phyloP scores from a whole-genome alignment of 2,329 filamentous ascomycete genomes.

The Dothistroma pini region DNA sequence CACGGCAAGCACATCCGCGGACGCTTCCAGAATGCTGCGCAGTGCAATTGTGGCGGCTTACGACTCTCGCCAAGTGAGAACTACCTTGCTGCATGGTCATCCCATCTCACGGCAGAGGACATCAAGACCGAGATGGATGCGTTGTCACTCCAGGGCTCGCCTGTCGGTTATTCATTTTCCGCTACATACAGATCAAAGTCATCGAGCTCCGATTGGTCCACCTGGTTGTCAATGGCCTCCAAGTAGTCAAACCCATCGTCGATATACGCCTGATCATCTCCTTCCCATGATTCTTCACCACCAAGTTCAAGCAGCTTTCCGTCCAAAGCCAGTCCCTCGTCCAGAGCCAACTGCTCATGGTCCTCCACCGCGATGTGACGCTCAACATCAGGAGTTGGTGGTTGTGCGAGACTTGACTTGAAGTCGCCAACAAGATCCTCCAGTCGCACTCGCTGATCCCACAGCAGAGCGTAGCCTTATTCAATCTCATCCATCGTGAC shows the following conservation, averaged over 20 bases:
- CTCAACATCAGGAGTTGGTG: neutral
- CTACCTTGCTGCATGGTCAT: neutral
- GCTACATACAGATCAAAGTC: slow-evolving; percentile 19
- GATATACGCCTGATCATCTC: neutral
- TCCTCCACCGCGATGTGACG: neutral
- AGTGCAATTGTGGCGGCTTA: neutral
- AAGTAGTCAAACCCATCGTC: neutral
- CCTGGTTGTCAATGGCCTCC: neutral
- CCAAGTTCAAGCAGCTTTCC: neutral
- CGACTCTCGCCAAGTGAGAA: neutral
- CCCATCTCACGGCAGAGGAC: neutral
- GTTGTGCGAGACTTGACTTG: neutral
- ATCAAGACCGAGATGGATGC: neutral
- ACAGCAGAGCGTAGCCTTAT: slow-evolving; percentile 16
- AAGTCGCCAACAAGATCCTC: slow-evolving; percentile 14
- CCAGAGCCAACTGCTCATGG: neutral
- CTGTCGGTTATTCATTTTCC: slow-evolving; percentile 15
- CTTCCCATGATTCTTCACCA: neutral
- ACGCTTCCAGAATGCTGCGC: neutral
- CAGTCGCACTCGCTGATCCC: slow-evolving; percentile 10
- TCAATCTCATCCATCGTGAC: slow-evolving; percentile 13
- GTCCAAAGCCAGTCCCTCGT: neutral
- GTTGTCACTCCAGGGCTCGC: neutral
- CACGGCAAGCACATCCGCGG: neutral
- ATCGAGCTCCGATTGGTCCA: slow-evolving; percentile 13